Percentiles rank a stretch among this genome's conserved stretches.
phyloP scores from a whole-genome alignment of 176 grass and related monocot species.

The Alopecurus myosuroides region DNA sequence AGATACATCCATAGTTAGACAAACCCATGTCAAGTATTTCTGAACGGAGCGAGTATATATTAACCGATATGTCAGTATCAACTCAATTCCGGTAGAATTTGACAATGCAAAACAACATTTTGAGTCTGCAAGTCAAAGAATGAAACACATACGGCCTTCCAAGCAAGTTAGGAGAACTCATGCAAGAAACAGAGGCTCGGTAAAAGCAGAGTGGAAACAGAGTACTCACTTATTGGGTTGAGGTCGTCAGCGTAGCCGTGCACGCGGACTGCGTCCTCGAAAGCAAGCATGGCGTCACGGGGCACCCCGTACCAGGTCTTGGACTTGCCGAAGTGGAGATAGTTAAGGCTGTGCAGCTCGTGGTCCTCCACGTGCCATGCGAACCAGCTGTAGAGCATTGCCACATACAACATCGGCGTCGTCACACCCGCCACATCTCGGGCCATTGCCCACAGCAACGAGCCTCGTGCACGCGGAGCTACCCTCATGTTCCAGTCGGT shows the following conservation, averaged over 20 bases:
- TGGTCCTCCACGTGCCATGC: conserved; percentile 99
- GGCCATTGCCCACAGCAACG: conserved; percentile 79
- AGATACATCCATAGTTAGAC: no score
- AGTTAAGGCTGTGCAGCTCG: conserved; percentile 97
- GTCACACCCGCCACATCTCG: conserved; percentile 92
- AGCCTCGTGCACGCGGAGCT: conserved; percentile 71
- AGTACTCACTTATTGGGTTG: conserved; percentile 78
- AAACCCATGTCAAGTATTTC: no score
- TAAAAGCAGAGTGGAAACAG: conserved; percentile 15
- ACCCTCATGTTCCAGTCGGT: conserved; percentile 94
- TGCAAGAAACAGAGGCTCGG: conserved; percentile 18
- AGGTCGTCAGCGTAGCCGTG: conserved; percentile 90
- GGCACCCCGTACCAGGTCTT: conserved; percentile 99
- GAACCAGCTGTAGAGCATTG: conserved; percentile 99
- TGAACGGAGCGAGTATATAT: no score
- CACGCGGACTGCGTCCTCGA: conserved; percentile 81
- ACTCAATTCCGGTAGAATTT: neutral
- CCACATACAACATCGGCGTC: conserved; percentile 95
- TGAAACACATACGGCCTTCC: conserved; percentile 5
- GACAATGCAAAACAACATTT: conserved; percentile 23
- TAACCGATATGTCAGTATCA: conserved; percentile 2
- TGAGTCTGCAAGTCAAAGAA: conserved; percentile 24
- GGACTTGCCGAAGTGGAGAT: conserved; percentile 74
- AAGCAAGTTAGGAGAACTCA: neutral
- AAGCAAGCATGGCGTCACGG: conserved; percentile 80